Base-by-base conservation (phyloP, 495 filamentous ascomycete genomes). In the Bacidia gigantensis region DNA sequence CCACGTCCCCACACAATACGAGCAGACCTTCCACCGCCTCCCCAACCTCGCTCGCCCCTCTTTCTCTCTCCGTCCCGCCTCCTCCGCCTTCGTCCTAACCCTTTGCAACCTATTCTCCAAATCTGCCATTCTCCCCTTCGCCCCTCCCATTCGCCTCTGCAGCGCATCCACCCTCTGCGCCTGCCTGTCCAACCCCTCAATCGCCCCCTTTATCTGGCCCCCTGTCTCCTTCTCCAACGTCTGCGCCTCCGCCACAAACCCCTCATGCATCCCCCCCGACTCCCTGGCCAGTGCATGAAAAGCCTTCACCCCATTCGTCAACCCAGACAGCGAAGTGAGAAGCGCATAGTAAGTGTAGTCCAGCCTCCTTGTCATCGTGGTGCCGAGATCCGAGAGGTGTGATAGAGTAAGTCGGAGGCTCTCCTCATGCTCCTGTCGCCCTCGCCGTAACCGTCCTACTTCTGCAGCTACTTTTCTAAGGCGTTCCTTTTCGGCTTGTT, bases 151-250 rank as follows among this genome's bases (percentile, higher is more conserved):
- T 50, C 54, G 25, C 50, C 17, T 24, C 49, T 94, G 94, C 68
- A 89, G 89, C 59, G 80, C 83, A 2, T 72, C 96, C 3, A 72
- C 92, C 14, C 83, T 90, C 61, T 90, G 84, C 53, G 71, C 90
- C 26, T 74, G 77, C 41, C 65, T 78, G 0, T 69, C 96, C 26
- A 80, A 82, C 48, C 70, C 73, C 47, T 87, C 82, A 1, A 77
- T 94, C 21, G 55, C 68, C 1, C 77, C 73, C 2, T 75, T 96
- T 18, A 80, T 84, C 54, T 77, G 85, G 46, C 75, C 96, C 2
- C 78, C 82, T 0, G 69, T 68, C 7, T 75, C 77, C 44, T 68
- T 92, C 11, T 77, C 81, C 46, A 63, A 65, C 11, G 71, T 73
- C 44, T 90, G 95, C 58, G 65, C 75, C 32, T 61, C 63, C 3